A percentile compares a stretch with the other conserved stretches of the same genome.
These are phyloP conservation scores for Euclidium syriacum DNA, from an alignment of 345 rosid genomes.

Conservation along the genomic window DNA sequence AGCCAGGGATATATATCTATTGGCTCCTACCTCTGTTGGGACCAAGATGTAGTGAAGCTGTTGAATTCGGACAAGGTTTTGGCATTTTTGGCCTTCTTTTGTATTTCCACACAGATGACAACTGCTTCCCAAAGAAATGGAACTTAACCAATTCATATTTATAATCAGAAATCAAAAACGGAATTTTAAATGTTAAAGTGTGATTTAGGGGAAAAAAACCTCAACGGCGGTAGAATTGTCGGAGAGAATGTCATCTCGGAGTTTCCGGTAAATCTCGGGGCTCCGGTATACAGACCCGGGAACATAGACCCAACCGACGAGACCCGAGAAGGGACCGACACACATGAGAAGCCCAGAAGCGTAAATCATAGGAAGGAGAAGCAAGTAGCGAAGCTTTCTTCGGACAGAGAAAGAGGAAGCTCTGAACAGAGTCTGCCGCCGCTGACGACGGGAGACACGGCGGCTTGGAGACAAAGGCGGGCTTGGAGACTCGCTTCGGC, in stretches of 20 bases:
- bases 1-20: background rate
- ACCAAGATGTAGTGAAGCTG: constrained; percentile 33
- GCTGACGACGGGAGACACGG: constrained; percentile 36
- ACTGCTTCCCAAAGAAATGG: constrained; percentile 29
- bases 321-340: constrained; percentile 70
- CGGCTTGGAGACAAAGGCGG: constrained; percentile 69
- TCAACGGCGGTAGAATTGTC: constrained; percentile 66
- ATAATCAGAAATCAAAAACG: no score
- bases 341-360: constrained; percentile 72
- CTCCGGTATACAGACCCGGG: constrained; percentile 87
- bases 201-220: constrained; percentile 28
- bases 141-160: background rate
- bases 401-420: constrained; percentile 50
- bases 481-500: constrained; percentile 52
- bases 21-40: constrained; percentile 37
- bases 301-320: constrained; percentile 38
- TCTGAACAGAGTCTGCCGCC: constrained; percentile 61
- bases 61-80: constrained; percentile 66
- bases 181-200: background rate
- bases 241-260: constrained; percentile 60
- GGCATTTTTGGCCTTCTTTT: constrained; percentile 65
- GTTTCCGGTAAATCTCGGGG: constrained; percentile 57
- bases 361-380: constrained; percentile 58
- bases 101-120: constrained; percentile 74
- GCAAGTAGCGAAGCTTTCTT: constrained; percentile 54